Evolutionary conservation across 805 yeast genomes (phyloP).

Genomic region (Sungouiella blattae): DNA sequence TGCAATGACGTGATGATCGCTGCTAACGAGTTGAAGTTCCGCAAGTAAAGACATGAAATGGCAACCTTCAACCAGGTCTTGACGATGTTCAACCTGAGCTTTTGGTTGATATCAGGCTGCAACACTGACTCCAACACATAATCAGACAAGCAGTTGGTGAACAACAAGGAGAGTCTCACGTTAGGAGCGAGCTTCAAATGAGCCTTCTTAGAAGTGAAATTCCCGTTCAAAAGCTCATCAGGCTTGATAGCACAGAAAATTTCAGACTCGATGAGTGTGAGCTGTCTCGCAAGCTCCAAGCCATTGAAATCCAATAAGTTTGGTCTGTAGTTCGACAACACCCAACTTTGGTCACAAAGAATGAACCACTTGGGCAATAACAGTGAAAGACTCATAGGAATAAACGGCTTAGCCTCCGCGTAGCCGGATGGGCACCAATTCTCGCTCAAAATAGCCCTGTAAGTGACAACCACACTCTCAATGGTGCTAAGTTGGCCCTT

Average conservation of each 20-base stretch:
- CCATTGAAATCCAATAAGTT: conserved; percentile 60
- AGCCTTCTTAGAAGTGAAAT: conserved; percentile 57
- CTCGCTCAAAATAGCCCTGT: conserved; percentile 48
- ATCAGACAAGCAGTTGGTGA: conserved; percentile 69
- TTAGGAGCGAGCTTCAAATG: conserved; percentile 60
- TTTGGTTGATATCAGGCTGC: conserved; percentile 46
- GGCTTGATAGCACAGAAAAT: conserved; percentile 62
- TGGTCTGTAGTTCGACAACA: conserved; percentile 49
- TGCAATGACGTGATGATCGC: conserved; percentile 76
- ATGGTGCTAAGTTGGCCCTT: conserved; percentile 39
- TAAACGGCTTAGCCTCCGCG: conserved; percentile 28
- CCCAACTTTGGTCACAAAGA: conserved; percentile 57
- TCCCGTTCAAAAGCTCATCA: conserved; percentile 63
- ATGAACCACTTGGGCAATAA: conserved; percentile 47
- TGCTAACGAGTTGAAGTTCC: conserved; percentile 76
- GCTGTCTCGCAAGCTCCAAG: conserved; percentile 71
- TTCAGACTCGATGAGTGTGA: conserved; percentile 67
- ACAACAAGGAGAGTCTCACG: conserved; percentile 55
- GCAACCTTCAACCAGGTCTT: conserved; percentile 75
- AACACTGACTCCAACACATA: conserved; percentile 70
- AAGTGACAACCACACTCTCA: conserved; percentile 49
- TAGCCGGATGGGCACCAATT: conserved; percentile 42
- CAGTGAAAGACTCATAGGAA: conserved; percentile 3
- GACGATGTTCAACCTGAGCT: conserved; percentile 51
- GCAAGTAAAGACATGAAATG: conserved; percentile 63